Percentiles rank a stretch among this genome's conserved stretches.
Evolutionary conservation across 2,329 filamentous ascomycete genomes (phyloP).

Genomic region (Neonectria sp.): DNA sequence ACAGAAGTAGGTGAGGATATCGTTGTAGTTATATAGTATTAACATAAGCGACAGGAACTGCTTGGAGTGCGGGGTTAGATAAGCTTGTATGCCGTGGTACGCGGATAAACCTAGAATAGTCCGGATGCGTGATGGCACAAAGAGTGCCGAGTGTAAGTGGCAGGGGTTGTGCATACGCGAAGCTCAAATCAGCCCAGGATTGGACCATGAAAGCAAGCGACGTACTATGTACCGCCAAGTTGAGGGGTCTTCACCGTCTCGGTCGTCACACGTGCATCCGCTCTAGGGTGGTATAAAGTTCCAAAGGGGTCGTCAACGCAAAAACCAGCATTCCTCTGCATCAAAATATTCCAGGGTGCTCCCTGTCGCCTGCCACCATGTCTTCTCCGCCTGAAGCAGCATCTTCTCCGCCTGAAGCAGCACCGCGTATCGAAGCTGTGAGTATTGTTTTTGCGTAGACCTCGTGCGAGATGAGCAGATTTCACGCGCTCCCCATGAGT

Average conservation of each 20-base stretch:
- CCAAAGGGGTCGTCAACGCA: not conserved
- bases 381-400: constrained; percentile 5
- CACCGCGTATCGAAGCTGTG: constrained; percentile 17
- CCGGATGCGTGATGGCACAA: not conserved
- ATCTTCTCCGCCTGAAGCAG: constrained; percentile 5
- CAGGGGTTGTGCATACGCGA: constrained; percentile 25
- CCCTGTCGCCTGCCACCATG: constrained; percentile 1
- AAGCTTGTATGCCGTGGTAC: not conserved
- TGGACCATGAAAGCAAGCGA: not conserved
- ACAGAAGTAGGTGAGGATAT: too few species aligned
- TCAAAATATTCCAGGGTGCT: not conserved
- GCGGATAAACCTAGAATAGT: not conserved
- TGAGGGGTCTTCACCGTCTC: constrained; percentile 5
- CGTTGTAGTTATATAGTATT: too few species aligned
- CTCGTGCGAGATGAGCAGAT: not conserved
- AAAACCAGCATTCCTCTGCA: not conserved
- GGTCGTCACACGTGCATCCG: not conserved
- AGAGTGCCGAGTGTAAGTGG: not conserved
- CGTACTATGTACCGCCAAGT: not conserved
- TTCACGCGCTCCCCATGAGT: too few species aligned
- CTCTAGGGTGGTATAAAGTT: not conserved
- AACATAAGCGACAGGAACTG: too few species aligned
- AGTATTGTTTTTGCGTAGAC: not conserved
- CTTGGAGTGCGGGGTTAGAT: not conserved
- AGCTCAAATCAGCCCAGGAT: constrained; percentile 6